phyloP scores from a whole-genome alignment of 148 eudicot species.

The Limonium bicolor region DNA sequence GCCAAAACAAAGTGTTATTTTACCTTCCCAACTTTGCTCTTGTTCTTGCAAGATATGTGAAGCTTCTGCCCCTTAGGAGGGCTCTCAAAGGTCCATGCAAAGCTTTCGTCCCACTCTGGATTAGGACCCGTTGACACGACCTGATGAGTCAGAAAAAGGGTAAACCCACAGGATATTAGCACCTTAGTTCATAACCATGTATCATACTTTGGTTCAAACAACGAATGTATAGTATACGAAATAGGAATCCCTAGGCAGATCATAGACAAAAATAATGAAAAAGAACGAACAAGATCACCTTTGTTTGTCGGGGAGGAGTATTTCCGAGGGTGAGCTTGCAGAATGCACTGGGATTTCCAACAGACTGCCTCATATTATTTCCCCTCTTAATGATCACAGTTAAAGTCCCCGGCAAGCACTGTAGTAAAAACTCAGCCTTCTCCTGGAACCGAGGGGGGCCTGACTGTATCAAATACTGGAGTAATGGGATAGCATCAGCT shows the following conservation, averaged over 20 bases:
- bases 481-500: constrained; percentile 88
- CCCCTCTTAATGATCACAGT: constrained; percentile 86
- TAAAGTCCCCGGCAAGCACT: constrained; percentile 90
- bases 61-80: constrained; percentile 99
- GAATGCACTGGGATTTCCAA: constrained; percentile 80
- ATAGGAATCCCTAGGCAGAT: too few relatives aligned
- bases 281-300: constrained; percentile 25
- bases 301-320: constrained; percentile 65
- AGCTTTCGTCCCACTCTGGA: constrained; percentile 96
- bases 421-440: constrained; percentile 83
- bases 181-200: background rate
- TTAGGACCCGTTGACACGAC: constrained; percentile 84
- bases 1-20: too few relatives aligned
- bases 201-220: too few relatives aligned
- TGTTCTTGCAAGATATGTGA: constrained; percentile 96
- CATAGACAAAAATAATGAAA: background rate
- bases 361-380: constrained; percentile 92
- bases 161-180: too few relatives aligned
- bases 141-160: constrained; percentile 18
- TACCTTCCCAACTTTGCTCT: constrained; percentile 99
- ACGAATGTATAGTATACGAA: too few relatives aligned
- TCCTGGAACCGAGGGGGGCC: constrained; percentile 99
- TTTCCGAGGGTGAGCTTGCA: constrained; percentile 96
- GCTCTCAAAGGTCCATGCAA: constrained; percentile 90
- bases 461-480: constrained; percentile 85